These are phyloP conservation scores for Tritrichomonas musculus DNA, from an alignment of 208 protist genomes.

Conservation along the genomic window DNA sequence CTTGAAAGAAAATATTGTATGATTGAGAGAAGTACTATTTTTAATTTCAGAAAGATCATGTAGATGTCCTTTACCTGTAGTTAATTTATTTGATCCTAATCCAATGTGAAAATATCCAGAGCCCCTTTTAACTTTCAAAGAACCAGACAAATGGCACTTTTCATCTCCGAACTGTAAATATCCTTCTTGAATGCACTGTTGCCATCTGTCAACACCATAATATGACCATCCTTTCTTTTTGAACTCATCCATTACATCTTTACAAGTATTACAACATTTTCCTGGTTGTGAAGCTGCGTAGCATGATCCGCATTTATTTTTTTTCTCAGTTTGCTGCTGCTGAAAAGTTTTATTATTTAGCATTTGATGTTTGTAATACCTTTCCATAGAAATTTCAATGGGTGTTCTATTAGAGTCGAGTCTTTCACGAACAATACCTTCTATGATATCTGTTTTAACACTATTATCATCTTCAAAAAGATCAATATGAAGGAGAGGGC, in stretches of 20 bases:
- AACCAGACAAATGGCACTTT: neutral
- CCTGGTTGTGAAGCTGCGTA: too few species aligned
- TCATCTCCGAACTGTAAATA: neutral
- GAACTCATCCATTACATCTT: neutral
- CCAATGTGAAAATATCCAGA: conserved; percentile 1
- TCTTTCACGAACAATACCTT: neutral
- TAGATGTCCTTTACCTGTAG: neutral
- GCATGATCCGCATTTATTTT: neutral
- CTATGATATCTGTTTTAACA: neutral
- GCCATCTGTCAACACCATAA: neutral
- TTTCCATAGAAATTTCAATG: neutral
- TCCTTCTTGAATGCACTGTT: neutral
- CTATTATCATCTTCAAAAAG: neutral
- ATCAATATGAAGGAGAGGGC: neutral
- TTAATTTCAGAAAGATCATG: neutral
- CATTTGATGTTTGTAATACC: neutral
- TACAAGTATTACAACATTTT: neutral
- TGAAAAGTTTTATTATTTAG: neutral
- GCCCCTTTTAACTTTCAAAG: neutral
- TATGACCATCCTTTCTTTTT: neutral
- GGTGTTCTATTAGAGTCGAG: neutral
- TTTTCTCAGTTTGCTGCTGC: neutral
- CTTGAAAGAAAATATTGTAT: neutral
- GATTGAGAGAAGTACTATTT: neutral
- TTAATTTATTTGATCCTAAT: neutral